These are phyloP conservation scores for Alternaria rosae DNA, from an alignment of 2,329 filamentous ascomycete species.

Conservation along the genomic window DNA sequence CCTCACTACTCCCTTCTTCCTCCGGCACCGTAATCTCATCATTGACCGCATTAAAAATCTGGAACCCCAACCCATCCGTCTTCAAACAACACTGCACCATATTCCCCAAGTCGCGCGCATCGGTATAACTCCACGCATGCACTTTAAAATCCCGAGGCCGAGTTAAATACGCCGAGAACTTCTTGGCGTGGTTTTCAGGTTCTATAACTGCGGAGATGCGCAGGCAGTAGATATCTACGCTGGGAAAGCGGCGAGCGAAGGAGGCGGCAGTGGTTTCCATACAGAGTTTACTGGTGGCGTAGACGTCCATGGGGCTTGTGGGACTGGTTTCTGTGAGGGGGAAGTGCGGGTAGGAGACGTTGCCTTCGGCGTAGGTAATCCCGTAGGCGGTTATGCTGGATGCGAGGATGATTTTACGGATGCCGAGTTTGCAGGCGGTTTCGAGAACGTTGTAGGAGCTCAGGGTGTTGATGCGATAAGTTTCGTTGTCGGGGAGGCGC, in stretches of 20 bases:
- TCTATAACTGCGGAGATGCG: slow-evolving; percentile 67
- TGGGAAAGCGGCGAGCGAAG: slow-evolving; percentile 61
- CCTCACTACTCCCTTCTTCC: slow-evolving; percentile 51
- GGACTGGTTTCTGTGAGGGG: slow-evolving; percentile 66
- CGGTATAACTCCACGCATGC: slow-evolving; percentile 69
- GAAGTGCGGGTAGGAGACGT: slow-evolving; percentile 63
- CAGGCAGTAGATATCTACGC: slow-evolving; percentile 65
- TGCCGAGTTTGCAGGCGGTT: slow-evolving; percentile 65
- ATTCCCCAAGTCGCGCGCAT: slow-evolving; percentile 66
- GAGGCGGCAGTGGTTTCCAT: slow-evolving; percentile 63
- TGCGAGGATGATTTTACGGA: slow-evolving; percentile 68
- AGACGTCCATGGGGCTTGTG: slow-evolving; percentile 65
- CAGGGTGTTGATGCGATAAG: slow-evolving; percentile 55
- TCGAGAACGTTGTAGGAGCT: slow-evolving; percentile 66
- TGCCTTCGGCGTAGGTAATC: slow-evolving; percentile 64
- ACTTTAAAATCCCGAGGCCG: slow-evolving; percentile 60
- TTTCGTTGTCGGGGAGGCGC: slow-evolving; percentile 67
- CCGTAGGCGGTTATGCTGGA: slow-evolving; percentile 66
- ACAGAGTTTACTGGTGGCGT: slow-evolving; percentile 66
- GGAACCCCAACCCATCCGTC: slow-evolving; percentile 64
- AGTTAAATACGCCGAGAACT: slow-evolving; percentile 58
- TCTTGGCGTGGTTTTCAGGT: slow-evolving; percentile 62
- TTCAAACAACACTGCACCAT: slow-evolving; percentile 64
- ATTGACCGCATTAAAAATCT: slow-evolving; percentile 70
- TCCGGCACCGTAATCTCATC: slow-evolving; percentile 60